Evolutionary conservation across 2,329 filamentous ascomycete genomes (phyloP), one percentile per base, ranked within the genome.

Genomic region (Hymenotorrendiella dingleyae): DNA sequence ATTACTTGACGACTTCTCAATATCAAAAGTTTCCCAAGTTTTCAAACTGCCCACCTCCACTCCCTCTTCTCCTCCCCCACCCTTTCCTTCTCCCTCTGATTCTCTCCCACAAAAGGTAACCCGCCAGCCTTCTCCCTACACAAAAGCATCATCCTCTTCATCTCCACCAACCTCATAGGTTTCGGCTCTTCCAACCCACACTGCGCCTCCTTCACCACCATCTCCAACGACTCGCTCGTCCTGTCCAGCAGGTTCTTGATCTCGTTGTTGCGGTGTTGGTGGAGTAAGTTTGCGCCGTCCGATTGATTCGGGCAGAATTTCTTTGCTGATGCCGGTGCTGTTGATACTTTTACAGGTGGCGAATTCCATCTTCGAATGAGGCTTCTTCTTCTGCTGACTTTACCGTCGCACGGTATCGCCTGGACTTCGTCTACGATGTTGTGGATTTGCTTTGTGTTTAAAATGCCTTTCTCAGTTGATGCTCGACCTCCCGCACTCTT

Each of bases 101-200:
- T 44, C 19, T 28, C 40, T 9, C 42, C 36, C 33, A 28, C 42
- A 12, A n/a, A n/a, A n/a, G n/a, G n/a, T n/a, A n/a, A n/a, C n/a
- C n/a, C n/a, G n/a, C 49, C 53, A 17, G 48, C 43, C 17, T 48
- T 46, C 19, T 50, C 58, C 36, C 51, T 54, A 49, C 58, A 61
- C 3, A 61, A 37, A 20, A 52, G 39, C 36, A 53, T 48, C 54
- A 60, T 57, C 19, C 57, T 52, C 42, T 53, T 56, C 46, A 58
- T 55, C 34, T 61, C 58, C 9, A 47, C 43, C 17, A 54, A 43
- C 33, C 57, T 43, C 22, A 58, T 30, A 7, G 58, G 58, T 38
- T 56, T 60, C 8, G 58, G 58, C 22, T 60, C 47, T 27, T 36
- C 43, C 36, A 61, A 38, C 11, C 48, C 48, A 46, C 58, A 61